A percentile compares a stretch with the other conserved stretches of the same genome.
phyloP scores from a whole-genome alignment of 2,329 filamentous ascomycete species.

The Escovopsis weberi region DNA sequence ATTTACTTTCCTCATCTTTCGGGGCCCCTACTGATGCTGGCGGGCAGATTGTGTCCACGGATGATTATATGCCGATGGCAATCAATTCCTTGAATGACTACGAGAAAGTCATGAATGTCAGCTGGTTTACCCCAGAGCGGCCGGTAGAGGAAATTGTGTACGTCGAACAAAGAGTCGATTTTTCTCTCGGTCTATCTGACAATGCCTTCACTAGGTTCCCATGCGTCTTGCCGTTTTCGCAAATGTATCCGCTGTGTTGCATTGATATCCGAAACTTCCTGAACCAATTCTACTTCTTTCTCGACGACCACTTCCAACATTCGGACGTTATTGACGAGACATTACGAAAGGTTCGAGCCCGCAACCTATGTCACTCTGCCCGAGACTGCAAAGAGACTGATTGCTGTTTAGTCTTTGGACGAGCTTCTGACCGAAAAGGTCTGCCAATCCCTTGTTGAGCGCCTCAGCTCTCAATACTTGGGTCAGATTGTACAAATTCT shows the following conservation, averaged over 20 bases:
- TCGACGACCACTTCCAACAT: conserved; percentile 88
- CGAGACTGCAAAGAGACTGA: background rate
- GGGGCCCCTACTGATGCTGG: background rate
- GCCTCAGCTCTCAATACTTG: conserved; percentile 80
- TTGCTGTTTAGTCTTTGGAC: conserved; percentile 57
- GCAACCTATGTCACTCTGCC: background rate
- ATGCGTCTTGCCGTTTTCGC: conserved; percentile 90
- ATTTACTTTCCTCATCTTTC: background rate
- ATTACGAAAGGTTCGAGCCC: conserved; percentile 48
- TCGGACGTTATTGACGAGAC: conserved; percentile 84
- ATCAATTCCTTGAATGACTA: conserved; percentile 85
- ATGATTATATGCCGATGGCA: conserved; percentile 99
- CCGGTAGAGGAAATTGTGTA: conserved; percentile 60
- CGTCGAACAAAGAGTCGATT: conserved; percentile 14
- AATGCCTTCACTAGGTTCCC: conserved; percentile 49
- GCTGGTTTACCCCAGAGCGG: conserved; percentile 86
- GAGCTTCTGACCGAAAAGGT: conserved; percentile 88
- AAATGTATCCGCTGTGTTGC: conserved; percentile 98
- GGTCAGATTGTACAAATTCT: conserved; percentile 97
- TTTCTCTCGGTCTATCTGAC: conserved; percentile 3
- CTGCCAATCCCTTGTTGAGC: conserved; percentile 76
- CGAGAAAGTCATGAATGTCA: conserved; percentile 88
- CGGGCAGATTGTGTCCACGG: conserved; percentile 58
- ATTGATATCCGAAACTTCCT: conserved; percentile 96
- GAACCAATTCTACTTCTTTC: conserved; percentile 97